phyloP scores from a whole-genome alignment of 371 early-diverging fungal species.

The Mortierella sp. region DNA sequence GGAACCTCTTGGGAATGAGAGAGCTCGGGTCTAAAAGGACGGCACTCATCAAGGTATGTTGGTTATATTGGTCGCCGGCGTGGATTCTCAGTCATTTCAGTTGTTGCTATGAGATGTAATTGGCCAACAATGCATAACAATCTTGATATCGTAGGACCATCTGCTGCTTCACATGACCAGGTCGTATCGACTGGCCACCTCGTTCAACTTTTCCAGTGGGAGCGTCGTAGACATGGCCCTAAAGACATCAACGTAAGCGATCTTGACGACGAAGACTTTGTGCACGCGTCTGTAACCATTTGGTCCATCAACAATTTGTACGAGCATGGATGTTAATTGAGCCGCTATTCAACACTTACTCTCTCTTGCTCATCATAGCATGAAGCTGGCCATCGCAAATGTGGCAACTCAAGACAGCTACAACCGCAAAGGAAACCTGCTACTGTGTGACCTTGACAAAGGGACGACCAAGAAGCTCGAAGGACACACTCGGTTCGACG shows the following conservation, averaged over 20 bases:
- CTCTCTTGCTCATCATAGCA: slow-evolving; percentile 1
- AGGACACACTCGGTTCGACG: slow-evolving; percentile 23
- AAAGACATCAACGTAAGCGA: slow-evolving; percentile 26
- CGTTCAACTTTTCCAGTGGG: slow-evolving; percentile 47
- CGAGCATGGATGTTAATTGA: not conserved
- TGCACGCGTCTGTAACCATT: not conserved
- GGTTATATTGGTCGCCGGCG: not conserved
- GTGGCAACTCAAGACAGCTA: slow-evolving; percentile 49
- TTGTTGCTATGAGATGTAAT: not conserved
- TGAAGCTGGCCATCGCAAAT: slow-evolving; percentile 44
- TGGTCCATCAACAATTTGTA: not conserved
- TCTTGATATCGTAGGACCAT: slow-evolving; percentile 13
- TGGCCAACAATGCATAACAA: not conserved
- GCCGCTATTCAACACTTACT: not conserved
- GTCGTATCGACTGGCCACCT: slow-evolving; percentile 23
- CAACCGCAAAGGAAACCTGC: slow-evolving; percentile 47
- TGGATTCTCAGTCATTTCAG: too few relatives aligned
- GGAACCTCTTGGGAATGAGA: slow-evolving; percentile 7
- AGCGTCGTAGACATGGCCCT: slow-evolving; percentile 52
- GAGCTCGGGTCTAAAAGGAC: slow-evolving; percentile 14
- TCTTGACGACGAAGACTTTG: not conserved
- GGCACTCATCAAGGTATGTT: slow-evolving; percentile 28
- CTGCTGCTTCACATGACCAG: slow-evolving; percentile 13
- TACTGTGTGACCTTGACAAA: slow-evolving; percentile 32
- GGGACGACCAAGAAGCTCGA: slow-evolving; percentile 19